Conservation (phyloP, 345 rosid genomes). For the Populus simonii region DNA sequence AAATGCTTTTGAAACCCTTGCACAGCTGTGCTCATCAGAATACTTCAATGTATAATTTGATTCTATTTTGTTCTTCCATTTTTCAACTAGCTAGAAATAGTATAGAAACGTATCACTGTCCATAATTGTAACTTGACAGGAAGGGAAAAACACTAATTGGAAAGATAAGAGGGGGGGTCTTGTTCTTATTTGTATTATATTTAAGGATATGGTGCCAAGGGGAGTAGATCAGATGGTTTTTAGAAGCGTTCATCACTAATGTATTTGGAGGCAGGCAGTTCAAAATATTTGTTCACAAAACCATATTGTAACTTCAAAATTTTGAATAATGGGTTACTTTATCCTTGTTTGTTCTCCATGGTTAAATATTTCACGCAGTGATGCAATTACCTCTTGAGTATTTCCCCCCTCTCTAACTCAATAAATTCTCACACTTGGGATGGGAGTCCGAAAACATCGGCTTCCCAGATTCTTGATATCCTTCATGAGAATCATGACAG, state of each 20-base stretch:
- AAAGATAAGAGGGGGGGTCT: constrained; percentile 16
- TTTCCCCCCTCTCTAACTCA: not conserved
- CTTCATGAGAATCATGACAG: not conserved
- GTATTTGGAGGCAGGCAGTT: not conserved
- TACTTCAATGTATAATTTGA: constrained; percentile 25
- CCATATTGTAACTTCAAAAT: not conserved
- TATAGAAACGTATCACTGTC: constrained; percentile 46
- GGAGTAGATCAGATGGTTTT: constrained; percentile 14
- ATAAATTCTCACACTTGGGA: not conserved
- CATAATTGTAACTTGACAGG: constrained; percentile 43
- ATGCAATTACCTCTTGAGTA: not conserved
- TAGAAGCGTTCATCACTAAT: not conserved
- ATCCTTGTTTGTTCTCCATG: not conserved
- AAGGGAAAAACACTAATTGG: constrained; percentile 35
- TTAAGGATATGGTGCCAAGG: constrained; percentile 11
- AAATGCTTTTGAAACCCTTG: not conserved
- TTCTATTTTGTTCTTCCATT: constrained; percentile 28
- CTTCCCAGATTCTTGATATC: not conserved
- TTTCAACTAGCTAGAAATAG: constrained; percentile 25
- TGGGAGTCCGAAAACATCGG: not conserved
- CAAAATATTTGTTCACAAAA: not conserved
- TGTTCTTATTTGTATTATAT: constrained; percentile 9
- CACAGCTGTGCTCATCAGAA: constrained; percentile 2
- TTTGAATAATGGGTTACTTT: not conserved
- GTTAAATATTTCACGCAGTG: not conserved